Percentiles rank a stretch among this genome's conserved stretches.
These are phyloP conservation scores for Penicillium hesseltinei DNA, from an alignment of 2,329 filamentous ascomycete species.

Conservation along the genomic window DNA sequence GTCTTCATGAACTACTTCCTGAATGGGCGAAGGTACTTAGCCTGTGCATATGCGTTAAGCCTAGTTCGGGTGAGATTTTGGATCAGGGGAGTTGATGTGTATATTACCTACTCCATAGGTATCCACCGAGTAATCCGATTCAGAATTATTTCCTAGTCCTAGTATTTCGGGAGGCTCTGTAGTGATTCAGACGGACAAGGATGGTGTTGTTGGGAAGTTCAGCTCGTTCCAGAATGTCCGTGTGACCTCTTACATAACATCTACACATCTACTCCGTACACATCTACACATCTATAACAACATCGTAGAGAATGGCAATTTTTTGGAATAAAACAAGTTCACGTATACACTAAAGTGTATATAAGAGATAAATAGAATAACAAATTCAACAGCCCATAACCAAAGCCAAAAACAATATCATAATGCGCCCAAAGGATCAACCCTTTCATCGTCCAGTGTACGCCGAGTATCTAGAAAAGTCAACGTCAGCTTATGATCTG, in stretches of 20 bases:
- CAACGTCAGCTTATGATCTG: constrained; percentile 8
- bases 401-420: constrained; percentile 23
- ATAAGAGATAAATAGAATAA: constrained; percentile 9
- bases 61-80: not conserved
- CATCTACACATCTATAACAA: too few species aligned
- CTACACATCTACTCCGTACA: too few species aligned
- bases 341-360: constrained; percentile 3
- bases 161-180: constrained; percentile 11
- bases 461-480: constrained; percentile 34
- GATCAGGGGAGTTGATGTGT: not conserved
- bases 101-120: too few species aligned
- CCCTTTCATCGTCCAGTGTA: constrained; percentile 38
- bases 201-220: constrained; percentile 4
- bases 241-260: not conserved
- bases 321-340: constrained; percentile 3
- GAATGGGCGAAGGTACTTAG: constrained; percentile 1
- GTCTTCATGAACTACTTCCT: constrained; percentile 18
- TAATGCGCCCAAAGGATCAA: constrained; percentile 35
- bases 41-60: not conserved
- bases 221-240: constrained; percentile 8
- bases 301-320: not conserved
- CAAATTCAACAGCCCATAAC: constrained; percentile 17
- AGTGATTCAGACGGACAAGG: constrained; percentile 18
- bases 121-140: too few species aligned
- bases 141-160: too few species aligned